These are phyloP conservation scores for Fusarium odoratissimum DNA, from an alignment of 2,329 filamentous ascomycete genomes.

Conservation along the genomic window DNA sequence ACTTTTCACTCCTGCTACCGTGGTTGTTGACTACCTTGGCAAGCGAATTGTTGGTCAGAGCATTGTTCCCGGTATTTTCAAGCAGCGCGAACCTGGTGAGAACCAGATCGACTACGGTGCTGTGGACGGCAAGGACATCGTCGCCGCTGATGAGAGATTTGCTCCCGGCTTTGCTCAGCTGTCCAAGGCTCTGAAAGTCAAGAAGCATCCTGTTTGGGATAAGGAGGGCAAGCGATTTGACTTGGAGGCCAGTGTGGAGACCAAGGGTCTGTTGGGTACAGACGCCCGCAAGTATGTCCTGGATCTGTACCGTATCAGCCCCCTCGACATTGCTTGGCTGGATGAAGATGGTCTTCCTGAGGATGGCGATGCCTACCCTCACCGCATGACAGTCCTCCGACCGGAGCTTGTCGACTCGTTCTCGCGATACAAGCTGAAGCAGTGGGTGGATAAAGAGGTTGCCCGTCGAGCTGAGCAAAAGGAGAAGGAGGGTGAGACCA, in stretches of 20 bases:
- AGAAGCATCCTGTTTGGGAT: constrained; percentile 97
- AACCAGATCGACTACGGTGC: constrained; percentile 99
- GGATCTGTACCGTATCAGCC: constrained; percentile 94
- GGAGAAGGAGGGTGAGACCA: constrained; percentile 36
- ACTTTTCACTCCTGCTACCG: constrained; percentile 93
- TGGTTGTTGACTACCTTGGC: constrained; percentile 96
- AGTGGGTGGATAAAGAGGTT: constrained; percentile 86
- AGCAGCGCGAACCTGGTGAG: constrained; percentile 96
- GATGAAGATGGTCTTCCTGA: constrained; percentile 72
- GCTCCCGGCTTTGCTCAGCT: constrained; percentile 86
- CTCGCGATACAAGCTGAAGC: constrained; percentile 85
- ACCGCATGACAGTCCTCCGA: constrained; percentile 94
- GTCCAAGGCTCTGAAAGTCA: constrained; percentile 89
- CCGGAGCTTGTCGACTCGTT: constrained; percentile 90
- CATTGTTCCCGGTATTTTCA: constrained; percentile 98
- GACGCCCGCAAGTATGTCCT: constrained; percentile 98
- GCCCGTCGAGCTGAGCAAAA: constrained; percentile 64
- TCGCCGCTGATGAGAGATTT: constrained; percentile 91
- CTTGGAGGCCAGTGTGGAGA: constrained; percentile 95
- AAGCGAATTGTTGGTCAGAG: constrained; percentile 98
- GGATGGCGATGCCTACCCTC: constrained; percentile 76
- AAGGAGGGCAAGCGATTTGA: constrained; percentile 93
- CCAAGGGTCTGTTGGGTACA: constrained; percentile 95
- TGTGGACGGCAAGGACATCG: constrained; percentile 95
- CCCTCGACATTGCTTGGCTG: constrained; percentile 89